Conservation (phyloP, 2,329 filamentous ascomycete genomes). For the Fusarium coffeatum region DNA sequence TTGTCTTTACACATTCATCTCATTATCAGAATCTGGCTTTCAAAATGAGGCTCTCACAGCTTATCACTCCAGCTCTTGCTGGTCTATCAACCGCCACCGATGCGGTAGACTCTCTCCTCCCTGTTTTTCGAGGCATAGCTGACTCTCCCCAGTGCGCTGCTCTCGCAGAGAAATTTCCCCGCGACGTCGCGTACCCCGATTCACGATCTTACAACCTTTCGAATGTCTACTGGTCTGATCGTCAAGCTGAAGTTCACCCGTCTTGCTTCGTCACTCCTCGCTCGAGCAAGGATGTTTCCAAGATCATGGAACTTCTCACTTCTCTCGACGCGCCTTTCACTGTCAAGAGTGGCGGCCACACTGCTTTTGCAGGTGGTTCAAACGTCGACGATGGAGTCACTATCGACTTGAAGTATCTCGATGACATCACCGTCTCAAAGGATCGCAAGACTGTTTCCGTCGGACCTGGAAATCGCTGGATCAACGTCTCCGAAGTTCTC, state of each 20-base stretch:
- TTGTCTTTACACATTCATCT: background rate
- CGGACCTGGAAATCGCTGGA: conserved; percentile 23
- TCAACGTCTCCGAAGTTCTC: conserved; percentile 12
- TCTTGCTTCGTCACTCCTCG: conserved; percentile 13
- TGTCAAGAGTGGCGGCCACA: conserved; percentile 65
- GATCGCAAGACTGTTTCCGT: conserved; percentile 21
- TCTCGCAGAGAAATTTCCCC: background rate
- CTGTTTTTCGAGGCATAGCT: background rate
- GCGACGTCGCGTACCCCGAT: background rate
- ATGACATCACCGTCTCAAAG: conserved; percentile 10
- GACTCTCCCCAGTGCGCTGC: background rate
- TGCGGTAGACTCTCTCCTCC: background rate
- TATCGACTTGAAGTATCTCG: conserved; percentile 58
- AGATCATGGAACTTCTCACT: conserved; percentile 3
- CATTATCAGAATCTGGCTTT: background rate
- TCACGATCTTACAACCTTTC: background rate
- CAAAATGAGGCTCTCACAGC: background rate
- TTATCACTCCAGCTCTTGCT: background rate
- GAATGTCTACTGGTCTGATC: conserved; percentile 23
- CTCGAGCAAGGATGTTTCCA: background rate
- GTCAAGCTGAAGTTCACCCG: conserved; percentile 10
- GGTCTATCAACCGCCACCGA: background rate
- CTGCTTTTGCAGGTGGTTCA: conserved; percentile 57
- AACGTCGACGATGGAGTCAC: conserved; percentile 56
- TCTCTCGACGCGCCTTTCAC: conserved; percentile 53